These are phyloP conservation scores for Kluyveromyces sp. DNA, from an alignment of 1,139 yeast species.

Conservation along the genomic window DNA sequence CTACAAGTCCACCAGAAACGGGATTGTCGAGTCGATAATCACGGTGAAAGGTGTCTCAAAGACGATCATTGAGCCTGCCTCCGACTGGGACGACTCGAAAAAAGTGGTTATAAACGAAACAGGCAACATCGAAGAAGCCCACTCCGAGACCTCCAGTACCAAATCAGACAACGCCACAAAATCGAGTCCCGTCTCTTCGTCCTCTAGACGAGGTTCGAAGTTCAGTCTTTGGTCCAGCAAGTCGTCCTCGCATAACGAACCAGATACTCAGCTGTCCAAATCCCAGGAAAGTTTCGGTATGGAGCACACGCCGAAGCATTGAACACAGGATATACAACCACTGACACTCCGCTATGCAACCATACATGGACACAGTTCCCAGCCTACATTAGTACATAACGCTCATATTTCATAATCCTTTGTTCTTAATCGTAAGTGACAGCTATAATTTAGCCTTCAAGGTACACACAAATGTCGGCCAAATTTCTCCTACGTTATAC, in stretches of 20 bases:
- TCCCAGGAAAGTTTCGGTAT: constrained; percentile 4
- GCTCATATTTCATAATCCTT: background rate
- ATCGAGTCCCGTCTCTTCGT: constrained; percentile 7
- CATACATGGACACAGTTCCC: too few species aligned
- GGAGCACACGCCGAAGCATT: background rate
- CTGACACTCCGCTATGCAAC: too few species aligned
- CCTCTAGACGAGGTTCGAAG: constrained; percentile 9
- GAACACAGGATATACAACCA: background rate
- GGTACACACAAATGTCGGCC: too few species aligned
- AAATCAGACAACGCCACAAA: background rate
- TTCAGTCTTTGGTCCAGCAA: constrained; percentile 9
- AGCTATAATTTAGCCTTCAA: too few species aligned
- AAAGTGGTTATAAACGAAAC: constrained; percentile 10
- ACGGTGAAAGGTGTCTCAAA: constrained; percentile 81
- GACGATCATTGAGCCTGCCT: constrained; percentile 61
- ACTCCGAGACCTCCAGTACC: background rate
- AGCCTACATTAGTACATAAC: too few species aligned
- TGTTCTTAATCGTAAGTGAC: too few species aligned
- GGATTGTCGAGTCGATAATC: constrained; percentile 77
- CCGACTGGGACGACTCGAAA: constrained; percentile 24
- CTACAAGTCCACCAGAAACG: constrained; percentile 32
- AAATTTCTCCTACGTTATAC: too few species aligned
- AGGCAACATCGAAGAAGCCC: constrained; percentile 7
- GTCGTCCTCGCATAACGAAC: constrained; percentile 8
- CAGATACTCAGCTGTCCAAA: constrained; percentile 1